Conservation (phyloP, 2,329 filamentous ascomycete species). For the Hypoxylon sp. region DNA sequence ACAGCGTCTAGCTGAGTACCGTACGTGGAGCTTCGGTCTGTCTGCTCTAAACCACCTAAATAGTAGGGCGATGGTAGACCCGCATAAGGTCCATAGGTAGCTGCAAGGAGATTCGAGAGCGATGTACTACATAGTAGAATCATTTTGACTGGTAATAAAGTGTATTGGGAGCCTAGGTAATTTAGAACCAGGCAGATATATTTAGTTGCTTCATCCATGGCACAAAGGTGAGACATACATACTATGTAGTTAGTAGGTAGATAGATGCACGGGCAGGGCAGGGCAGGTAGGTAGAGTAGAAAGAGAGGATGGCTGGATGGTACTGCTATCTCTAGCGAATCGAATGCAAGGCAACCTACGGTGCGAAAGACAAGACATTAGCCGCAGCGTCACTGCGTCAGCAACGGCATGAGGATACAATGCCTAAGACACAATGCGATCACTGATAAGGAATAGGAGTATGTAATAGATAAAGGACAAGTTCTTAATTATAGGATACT, state of each 20-base stretch:
- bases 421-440: slow-evolving; percentile 27
- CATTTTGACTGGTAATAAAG: no score
- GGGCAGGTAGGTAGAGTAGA: neutral
- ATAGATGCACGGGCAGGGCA: neutral
- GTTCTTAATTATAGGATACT: neutral
- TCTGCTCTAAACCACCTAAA: slow-evolving; percentile 23
- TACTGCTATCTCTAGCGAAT: slow-evolving; percentile 34
- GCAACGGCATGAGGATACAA: slow-evolving; percentile 6
- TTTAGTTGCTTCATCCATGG: no score
- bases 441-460: slow-evolving; percentile 21
- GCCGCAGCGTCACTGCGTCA: slow-evolving; percentile 18
- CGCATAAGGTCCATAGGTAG: slow-evolving; percentile 25
- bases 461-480: neutral
- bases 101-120: slow-evolving; percentile 23
- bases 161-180: no score
- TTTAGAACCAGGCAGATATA: no score
- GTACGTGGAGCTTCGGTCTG: slow-evolving; percentile 36
- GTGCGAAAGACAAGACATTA: slow-evolving; percentile 14
- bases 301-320: neutral
- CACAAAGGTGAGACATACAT: no score
- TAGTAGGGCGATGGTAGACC: slow-evolving; percentile 19
- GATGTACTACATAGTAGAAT: no score
- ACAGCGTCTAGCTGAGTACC: slow-evolving; percentile 30
- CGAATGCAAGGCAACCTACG: neutral
- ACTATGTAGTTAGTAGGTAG: no score